phyloP scores from a whole-genome alignment of 805 yeast species.

The Myxozyma monticola region DNA sequence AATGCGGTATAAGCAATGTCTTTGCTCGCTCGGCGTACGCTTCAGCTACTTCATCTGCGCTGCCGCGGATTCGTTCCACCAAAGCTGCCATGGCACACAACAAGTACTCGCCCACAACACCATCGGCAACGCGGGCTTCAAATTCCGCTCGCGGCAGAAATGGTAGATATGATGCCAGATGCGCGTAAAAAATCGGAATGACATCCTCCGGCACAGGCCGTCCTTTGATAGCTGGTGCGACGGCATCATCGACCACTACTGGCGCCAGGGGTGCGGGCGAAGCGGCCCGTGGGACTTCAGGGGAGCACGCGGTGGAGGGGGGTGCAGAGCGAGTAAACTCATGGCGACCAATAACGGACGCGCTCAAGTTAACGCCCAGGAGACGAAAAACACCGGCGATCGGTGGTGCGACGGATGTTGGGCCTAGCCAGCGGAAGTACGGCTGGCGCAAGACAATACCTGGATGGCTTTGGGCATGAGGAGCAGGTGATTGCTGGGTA shows the following conservation, averaged over 20 bases:
- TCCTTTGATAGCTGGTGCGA: too few relatives aligned
- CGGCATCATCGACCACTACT: too few relatives aligned
- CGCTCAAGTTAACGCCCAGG: constrained; percentile 33
- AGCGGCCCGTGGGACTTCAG: too few relatives aligned
- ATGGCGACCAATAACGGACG: constrained; percentile 10
- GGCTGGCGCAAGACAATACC: constrained; percentile 33
- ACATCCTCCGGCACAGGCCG: constrained; percentile 11
- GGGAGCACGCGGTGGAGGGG: too few relatives aligned
- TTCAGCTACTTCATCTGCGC: constrained; percentile 25
- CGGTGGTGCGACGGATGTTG: constrained; percentile 38
- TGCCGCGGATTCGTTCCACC: constrained; percentile 24
- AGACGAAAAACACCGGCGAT: constrained; percentile 33
- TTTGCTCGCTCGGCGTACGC: constrained; percentile 35
- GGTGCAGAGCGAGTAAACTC: constrained; percentile 11
- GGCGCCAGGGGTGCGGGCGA: neutral
- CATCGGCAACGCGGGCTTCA: constrained; percentile 27
- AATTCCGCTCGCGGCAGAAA: constrained; percentile 30
- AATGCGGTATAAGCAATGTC: constrained; percentile 32
- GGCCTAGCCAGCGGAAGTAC: constrained; percentile 37
- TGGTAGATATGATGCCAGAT: constrained; percentile 32
- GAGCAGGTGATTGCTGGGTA: neutral
- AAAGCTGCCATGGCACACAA: constrained; percentile 35
- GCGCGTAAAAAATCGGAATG: constrained; percentile 26
- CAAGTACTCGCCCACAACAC: constrained; percentile 33
- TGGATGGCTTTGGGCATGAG: neutral